phyloP scores from a whole-genome alignment of 257 asterid genomes.

The Forsythia viridissima region DNA sequence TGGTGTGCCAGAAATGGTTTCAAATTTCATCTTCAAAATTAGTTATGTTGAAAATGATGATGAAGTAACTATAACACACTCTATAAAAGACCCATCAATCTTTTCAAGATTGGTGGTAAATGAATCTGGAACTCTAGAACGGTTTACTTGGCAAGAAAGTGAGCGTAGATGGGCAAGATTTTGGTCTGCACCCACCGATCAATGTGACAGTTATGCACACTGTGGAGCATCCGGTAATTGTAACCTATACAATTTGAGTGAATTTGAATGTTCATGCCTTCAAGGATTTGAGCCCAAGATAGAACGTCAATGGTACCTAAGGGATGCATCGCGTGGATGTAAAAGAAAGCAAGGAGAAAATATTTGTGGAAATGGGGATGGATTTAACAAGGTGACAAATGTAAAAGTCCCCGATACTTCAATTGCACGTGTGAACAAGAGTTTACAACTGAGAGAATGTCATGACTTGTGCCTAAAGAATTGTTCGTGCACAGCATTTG shows the following conservation, averaged over 20 bases:
- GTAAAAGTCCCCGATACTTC: slow-evolving; percentile 38
- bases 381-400: slow-evolving; percentile 23
- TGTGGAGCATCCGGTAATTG: slow-evolving; percentile 34
- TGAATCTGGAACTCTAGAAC: slow-evolving; percentile 36
- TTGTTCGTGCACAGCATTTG: slow-evolving; percentile 39
- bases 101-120: slow-evolving; percentile 38
- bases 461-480: slow-evolving; percentile 29
- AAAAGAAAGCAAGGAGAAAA: slow-evolving; percentile 26
- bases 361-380: slow-evolving; percentile 31
- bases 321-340: slow-evolving; percentile 42
- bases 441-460: slow-evolving; percentile 31
- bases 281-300: slow-evolving; percentile 41
- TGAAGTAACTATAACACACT: slow-evolving; percentile 31
- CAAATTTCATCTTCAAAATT: slow-evolving; percentile 30
- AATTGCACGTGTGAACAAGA: slow-evolving; percentile 23
- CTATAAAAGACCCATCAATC: slow-evolving; percentile 27
- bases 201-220: slow-evolving; percentile 31
- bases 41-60: slow-evolving; percentile 28
- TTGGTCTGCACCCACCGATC: slow-evolving; percentile 36
- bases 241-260: slow-evolving; percentile 21
- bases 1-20: slow-evolving; percentile 44
- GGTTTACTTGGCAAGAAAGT: slow-evolving; percentile 36
- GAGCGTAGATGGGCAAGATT: slow-evolving; percentile 34
- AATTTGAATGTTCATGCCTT: slow-evolving; percentile 40
- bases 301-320: slow-evolving; percentile 38